Evolutionary conservation across 345 rosid species (phyloP).

Genomic region (Syzygium aromaticum): DNA sequence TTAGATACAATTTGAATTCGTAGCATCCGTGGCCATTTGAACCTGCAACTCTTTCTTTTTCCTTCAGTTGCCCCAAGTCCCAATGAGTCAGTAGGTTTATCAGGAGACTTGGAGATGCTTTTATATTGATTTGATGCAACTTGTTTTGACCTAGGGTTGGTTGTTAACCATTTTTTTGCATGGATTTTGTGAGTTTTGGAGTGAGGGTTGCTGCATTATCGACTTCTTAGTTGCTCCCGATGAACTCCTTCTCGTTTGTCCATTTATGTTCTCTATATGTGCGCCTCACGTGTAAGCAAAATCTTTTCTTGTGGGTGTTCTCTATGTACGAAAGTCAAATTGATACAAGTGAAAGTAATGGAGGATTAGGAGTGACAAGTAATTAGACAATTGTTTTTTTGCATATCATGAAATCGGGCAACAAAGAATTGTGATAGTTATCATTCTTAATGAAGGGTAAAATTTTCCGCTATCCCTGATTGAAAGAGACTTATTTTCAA

Average conservation of each 20-base stretch:
- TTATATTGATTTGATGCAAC: background rate
- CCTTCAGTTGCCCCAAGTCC: background rate
- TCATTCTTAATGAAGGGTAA: background rate
- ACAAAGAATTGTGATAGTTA: accelerated
- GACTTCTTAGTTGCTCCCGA: background rate
- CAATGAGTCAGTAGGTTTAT: background rate
- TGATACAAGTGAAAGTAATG: background rate
- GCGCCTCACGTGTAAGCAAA: background rate
- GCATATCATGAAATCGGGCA: background rate
- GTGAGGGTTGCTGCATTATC: background rate
- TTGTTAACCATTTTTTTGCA: background rate
- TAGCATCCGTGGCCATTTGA: background rate
- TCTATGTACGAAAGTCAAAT: background rate
- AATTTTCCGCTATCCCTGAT: background rate
- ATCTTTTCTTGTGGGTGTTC: background rate
- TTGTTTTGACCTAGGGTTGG: background rate
- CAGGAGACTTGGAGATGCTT: background rate
- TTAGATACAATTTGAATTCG: background rate
- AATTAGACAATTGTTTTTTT: background rate
- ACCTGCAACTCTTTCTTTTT: background rate
- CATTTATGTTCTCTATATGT: background rate
- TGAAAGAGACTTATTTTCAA: background rate
- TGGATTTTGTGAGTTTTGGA: background rate
- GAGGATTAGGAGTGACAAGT: background rate
- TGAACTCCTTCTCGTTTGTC: background rate